These are phyloP conservation scores for Giardia duodenalis DNA, from an alignment of 208 protist genomes.

Conservation along the genomic window DNA sequence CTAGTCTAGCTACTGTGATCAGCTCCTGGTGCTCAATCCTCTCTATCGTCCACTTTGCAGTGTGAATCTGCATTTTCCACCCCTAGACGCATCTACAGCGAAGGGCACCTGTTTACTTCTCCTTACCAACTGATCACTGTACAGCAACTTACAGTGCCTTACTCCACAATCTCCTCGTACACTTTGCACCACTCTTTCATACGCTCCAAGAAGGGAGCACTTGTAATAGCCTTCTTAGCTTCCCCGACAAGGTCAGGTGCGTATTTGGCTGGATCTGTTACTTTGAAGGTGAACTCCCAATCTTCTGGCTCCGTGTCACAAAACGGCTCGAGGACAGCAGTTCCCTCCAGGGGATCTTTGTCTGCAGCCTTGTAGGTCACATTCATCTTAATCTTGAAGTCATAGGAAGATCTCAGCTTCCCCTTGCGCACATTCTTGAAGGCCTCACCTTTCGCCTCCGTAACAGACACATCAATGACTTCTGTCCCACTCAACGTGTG, in stretches of 20 bases:
- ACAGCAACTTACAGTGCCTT: no score
- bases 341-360: not conserved
- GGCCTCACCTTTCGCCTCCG: constrained; percentile 5
- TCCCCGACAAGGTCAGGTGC: not conserved
- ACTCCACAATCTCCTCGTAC: not conserved
- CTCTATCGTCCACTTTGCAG: not conserved
- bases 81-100: not conserved
- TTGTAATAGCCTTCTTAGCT: not conserved
- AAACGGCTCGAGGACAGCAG: not conserved
- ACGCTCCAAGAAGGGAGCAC: not conserved
- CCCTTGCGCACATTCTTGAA: constrained; percentile 27
- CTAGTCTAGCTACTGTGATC: not conserved
- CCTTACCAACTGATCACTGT: no score
- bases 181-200: not conserved
- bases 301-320: not conserved
- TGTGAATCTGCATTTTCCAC: not conserved
- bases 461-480: not conserved
- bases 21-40: not conserved
- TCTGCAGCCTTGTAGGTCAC: not conserved
- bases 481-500: not conserved
- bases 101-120: not conserved
- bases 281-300: not conserved
- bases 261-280: not conserved
- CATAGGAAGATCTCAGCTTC: constrained; percentile 1
- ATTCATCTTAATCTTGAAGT: not conserved